Base-by-base conservation (phyloP, 331 rosid species). In the Pyracantha coccinea region DNA sequence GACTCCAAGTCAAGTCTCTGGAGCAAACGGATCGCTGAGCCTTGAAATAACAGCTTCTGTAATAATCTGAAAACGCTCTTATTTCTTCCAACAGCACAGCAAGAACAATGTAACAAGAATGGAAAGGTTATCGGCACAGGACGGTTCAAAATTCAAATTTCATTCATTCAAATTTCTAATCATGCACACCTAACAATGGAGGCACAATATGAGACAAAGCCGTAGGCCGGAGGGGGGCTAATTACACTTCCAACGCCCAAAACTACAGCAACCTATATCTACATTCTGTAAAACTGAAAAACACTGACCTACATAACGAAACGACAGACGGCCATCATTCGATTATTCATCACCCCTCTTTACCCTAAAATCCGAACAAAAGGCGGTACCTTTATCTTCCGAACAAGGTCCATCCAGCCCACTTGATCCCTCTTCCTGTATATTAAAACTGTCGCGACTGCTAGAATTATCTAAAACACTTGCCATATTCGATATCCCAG, bases 401-500 rank as follows among this genome's bases (percentile, higher is more conserved):
- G 72, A 47, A 76, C 84, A 80, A 72, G 87, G 74, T 70, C 80
- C 84, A 7, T 80, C 86, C 19, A 83, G 64, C 55, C 77, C 88
- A 73, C 83, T 59, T 4, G 87, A 11, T 57, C 80, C 83, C 57
- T 65, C 85, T 14, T 79, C 59, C 35, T 75, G 84, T 59, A 17
- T 32, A 13, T 66, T 83, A 8, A 60, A 78, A 74, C 75, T 65
- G 21, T 73, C 89, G 16, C 16, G 52, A 57, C 77, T 29, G 65
- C 75, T 78, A 35, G 85, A 52, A 7, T 29, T 59, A 68, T 78
- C 80, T 1, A 73, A 79, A 45, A 73, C 68, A 65, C 71, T 35
- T 15, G 72, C 93, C 61, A 62, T 62, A 4, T 67, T 52, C n/a
- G 93, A 83, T 31, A 79, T 83, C 70, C 91, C 96, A 20, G 97